These are phyloP conservation scores for Abeoforma whisleri DNA, from an alignment of 78 protist species.

Conservation along the genomic window DNA sequence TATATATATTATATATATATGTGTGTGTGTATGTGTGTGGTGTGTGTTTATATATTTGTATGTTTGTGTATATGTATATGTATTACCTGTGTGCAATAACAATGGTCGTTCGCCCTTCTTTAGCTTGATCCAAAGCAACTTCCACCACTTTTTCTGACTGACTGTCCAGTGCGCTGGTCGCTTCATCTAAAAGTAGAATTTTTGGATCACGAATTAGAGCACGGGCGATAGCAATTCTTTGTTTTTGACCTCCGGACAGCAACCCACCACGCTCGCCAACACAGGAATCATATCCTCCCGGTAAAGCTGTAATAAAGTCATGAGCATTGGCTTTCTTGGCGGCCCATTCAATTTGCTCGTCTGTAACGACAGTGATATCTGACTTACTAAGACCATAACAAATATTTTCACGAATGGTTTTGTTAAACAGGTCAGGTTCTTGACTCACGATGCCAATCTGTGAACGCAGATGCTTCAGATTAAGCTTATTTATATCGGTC, in stretches of 20 bases:
- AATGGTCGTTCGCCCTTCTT: constrained; percentile 58
- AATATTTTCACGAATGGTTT: constrained; percentile 75
- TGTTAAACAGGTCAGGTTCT: constrained; percentile 74
- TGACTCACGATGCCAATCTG: constrained; percentile 61
- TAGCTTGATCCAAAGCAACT: constrained; percentile 50
- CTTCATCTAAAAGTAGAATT: constrained; percentile 49
- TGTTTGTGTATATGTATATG: no score
- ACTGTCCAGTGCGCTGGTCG: constrained; percentile 70
- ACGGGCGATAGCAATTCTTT: constrained; percentile 81
- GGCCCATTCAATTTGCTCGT: constrained; percentile 40
- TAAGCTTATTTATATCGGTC: neutral
- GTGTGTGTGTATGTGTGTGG: no score
- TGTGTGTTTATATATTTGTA: no score
- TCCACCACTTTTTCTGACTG: constrained; percentile 68
- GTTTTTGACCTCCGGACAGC: constrained; percentile 81
- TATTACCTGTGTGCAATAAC: constrained; percentile 83
- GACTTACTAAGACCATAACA: constrained; percentile 51
- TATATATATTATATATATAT: no score
- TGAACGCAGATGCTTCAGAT: constrained; percentile 22
- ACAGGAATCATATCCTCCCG: constrained; percentile 54
- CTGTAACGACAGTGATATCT: constrained; percentile 2
- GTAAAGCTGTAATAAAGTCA: constrained; percentile 54
- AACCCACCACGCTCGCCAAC: constrained; percentile 71
- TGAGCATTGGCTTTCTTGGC: constrained; percentile 70
- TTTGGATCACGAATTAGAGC: constrained; percentile 26